Conservation (phyloP, 352 stramenopile genomes). For the Pythium volutum region DNA sequence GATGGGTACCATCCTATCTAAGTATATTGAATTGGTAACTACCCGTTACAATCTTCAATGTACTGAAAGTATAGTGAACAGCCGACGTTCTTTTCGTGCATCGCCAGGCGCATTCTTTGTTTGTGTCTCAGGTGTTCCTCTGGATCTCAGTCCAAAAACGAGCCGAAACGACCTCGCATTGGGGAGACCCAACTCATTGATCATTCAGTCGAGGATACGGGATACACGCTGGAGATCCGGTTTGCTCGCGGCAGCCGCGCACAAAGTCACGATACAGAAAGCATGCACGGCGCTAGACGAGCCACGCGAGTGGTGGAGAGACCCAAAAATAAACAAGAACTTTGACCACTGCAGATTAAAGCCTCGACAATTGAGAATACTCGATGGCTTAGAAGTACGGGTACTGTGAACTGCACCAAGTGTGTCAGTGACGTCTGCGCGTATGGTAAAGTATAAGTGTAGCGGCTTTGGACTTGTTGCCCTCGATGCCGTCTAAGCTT, state of each 20-base stretch:
- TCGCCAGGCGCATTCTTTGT: not conserved
- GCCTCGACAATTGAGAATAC: too few relatives aligned
- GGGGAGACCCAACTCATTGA: not conserved
- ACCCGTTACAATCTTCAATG: not conserved
- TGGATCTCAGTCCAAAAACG: conserved; percentile 1
- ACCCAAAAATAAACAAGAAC: too few relatives aligned
- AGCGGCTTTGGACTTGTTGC: too few relatives aligned
- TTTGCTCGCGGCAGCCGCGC: not conserved
- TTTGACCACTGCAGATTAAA: too few relatives aligned
- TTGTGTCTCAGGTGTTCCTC: not conserved
- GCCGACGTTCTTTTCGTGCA: not conserved
- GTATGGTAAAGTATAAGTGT: too few relatives aligned
- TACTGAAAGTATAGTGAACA: not conserved
- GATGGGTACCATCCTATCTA: not conserved
- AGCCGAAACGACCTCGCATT: not conserved
- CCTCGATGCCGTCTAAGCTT: too few relatives aligned
- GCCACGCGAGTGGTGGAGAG: not conserved
- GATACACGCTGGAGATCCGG: conserved; percentile 3
- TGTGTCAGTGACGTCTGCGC: too few relatives aligned
- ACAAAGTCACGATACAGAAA: not conserved
- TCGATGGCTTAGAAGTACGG: too few relatives aligned
- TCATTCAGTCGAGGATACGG: not conserved
- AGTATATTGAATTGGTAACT: not conserved
- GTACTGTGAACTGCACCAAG: too few relatives aligned
- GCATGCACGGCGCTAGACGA: not conserved